Conservation (phyloP, 176 grass and related monocot species). For the Avena insularis region DNA sequence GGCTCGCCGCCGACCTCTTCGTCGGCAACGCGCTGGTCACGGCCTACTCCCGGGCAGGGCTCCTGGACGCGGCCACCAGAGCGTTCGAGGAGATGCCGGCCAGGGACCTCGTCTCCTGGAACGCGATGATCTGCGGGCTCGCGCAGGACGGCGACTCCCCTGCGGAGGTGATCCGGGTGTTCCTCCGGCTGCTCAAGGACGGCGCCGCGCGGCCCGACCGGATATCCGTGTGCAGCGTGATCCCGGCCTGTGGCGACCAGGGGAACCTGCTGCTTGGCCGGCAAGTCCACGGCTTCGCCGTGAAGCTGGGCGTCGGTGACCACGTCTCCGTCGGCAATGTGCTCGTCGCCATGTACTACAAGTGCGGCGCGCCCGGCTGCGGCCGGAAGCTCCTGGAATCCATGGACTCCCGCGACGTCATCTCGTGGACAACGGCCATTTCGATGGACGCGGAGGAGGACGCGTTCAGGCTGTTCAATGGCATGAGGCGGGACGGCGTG, state of each 20-base stretch:
- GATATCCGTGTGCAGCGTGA: constrained; percentile 74
- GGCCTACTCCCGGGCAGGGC: constrained; percentile 58
- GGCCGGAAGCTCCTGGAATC: constrained; percentile 53
- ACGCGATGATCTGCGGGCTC: constrained; percentile 73
- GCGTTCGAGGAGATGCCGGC: constrained; percentile 74
- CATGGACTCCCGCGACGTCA: constrained; percentile 65
- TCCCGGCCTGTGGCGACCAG: constrained; percentile 54
- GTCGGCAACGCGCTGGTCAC: constrained; percentile 77
- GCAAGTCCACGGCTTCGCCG: constrained; percentile 72
- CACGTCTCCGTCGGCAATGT: constrained; percentile 67
- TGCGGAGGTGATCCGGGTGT: constrained; percentile 54
- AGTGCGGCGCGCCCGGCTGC: constrained; percentile 37
- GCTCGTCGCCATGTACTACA: constrained; percentile 92
- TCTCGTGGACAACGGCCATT: constrained; percentile 86
- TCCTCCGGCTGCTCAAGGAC: constrained; percentile 66
- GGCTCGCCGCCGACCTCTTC: constrained; percentile 57
- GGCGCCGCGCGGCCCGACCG: constrained; percentile 55
- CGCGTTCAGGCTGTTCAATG: constrained; percentile 54
- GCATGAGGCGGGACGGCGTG: constrained; percentile 64
- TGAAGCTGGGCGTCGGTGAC: constrained; percentile 60
- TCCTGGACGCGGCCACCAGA: constrained; percentile 45
- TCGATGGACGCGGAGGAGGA: constrained; percentile 74
- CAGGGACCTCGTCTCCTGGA: constrained; percentile 77
- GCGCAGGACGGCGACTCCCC: constrained; percentile 59
- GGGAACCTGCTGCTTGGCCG: constrained; percentile 52